A percentile compares a stretch with the other conserved stretches of the same genome.
Conservation (phyloP, 179 eudicot species). For the Beta lomatogona region DNA sequence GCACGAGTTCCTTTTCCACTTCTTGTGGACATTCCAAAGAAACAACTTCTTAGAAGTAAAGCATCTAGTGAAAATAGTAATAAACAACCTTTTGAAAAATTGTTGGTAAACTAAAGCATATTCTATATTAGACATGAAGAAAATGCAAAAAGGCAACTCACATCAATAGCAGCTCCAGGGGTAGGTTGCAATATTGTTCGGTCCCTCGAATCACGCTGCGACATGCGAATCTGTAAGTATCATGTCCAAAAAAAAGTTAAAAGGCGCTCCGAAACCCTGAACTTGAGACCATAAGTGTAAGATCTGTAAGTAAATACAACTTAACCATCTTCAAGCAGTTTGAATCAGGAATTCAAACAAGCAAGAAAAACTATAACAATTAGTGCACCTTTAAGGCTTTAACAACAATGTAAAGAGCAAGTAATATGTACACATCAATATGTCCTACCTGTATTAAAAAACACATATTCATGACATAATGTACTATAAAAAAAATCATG, state of each 20-base stretch:
- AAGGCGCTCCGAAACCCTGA: neutral
- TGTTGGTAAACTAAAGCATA: neutral
- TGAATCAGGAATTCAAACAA: conserved; percentile 1
- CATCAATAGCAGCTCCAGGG: conserved; percentile 92
- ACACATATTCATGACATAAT: neutral
- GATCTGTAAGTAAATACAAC: neutral
- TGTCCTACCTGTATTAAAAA: neutral
- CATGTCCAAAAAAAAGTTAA: neutral
- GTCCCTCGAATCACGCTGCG: conserved; percentile 87
- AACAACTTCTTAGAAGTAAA: no score
- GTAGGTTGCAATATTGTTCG: conserved; percentile 83
- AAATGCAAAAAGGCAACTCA: conserved; percentile 40
- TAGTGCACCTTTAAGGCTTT: no score
- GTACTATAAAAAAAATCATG: neutral
- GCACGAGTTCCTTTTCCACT: neutral
- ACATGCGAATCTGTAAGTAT: conserved; percentile 68
- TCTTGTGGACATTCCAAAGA: neutral
- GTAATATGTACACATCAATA: no score
- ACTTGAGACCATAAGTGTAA: neutral
- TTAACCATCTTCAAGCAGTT: neutral
- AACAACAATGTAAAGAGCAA: no score
- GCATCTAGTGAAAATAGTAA: neutral
- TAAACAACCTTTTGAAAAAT: neutral
- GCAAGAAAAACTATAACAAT: neutral
- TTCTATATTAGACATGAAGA: neutral